Conservation (phyloP, 2,329 filamentous ascomycete species). For the Ceratocystis cacaofunesta region DNA sequence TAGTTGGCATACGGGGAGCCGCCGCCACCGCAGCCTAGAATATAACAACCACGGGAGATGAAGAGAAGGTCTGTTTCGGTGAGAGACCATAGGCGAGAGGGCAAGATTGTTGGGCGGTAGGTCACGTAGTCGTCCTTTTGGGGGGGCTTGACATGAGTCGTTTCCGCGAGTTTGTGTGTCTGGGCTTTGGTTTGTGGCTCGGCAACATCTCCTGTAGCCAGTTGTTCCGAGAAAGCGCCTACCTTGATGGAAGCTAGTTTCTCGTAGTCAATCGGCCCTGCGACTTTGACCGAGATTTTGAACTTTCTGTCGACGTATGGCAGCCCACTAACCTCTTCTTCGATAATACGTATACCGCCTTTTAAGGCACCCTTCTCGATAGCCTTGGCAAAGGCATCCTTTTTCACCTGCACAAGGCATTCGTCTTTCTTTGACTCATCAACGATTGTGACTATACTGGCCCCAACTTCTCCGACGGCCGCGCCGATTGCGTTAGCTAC, state of each 20-base stretch:
- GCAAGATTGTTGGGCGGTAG: slow-evolving; percentile 34
- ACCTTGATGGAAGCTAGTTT: slow-evolving; percentile 16
- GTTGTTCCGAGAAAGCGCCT: background rate
- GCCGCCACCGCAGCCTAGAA: slow-evolving; percentile 21
- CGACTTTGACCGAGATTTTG: slow-evolving; percentile 19
- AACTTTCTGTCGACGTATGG: slow-evolving; percentile 20
- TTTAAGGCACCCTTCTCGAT: slow-evolving; percentile 18
- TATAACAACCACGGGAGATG: slow-evolving; percentile 20
- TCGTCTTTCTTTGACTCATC: slow-evolving; percentile 17
- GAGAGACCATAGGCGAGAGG: slow-evolving; percentile 18
- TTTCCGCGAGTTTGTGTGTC: background rate
- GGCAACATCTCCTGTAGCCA: background rate
- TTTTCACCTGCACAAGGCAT: slow-evolving; percentile 17
- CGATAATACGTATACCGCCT: slow-evolving; percentile 18
- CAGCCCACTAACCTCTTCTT: slow-evolving; percentile 19
- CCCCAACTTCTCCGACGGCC: slow-evolving; percentile 20
- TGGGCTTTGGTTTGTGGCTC: slow-evolving; percentile 1
- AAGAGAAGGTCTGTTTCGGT: slow-evolving; percentile 20
- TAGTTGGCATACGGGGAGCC: slow-evolving; percentile 20
- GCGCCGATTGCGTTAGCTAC: slow-evolving; percentile 21
- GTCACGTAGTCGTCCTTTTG: slow-evolving; percentile 24
- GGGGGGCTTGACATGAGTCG: slow-evolving; percentile 2
- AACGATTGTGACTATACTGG: slow-evolving; percentile 18
- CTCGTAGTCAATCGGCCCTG: slow-evolving; percentile 18
- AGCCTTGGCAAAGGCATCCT: slow-evolving; percentile 18